Evolutionary conservation across 495 filamentous ascomycete genomes (phyloP).

Genomic region (Aspergillus haitiensis): DNA sequence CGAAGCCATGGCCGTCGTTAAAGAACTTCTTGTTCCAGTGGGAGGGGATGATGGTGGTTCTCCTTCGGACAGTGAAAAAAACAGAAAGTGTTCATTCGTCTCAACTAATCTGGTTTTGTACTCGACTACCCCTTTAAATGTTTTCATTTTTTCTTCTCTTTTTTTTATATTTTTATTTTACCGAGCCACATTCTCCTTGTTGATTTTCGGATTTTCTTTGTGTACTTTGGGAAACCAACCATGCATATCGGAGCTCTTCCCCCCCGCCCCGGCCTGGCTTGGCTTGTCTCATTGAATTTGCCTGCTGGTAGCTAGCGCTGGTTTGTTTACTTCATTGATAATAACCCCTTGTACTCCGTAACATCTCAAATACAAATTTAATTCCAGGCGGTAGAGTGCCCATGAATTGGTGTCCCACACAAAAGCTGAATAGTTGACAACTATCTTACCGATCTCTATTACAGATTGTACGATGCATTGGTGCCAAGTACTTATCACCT

Average conservation of each 20-base stretch:
- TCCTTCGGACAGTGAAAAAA: conserved; percentile 33
- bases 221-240: conserved; percentile 22
- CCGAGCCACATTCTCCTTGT: conserved; percentile 15
- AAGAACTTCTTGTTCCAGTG: conserved; percentile 24
- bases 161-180: conserved; percentile 20
- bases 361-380: conserved; percentile 39
- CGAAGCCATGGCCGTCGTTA: conserved; percentile 97
- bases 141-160: conserved; percentile 22
- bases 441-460: not conserved
- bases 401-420: not conserved
- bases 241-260: conserved; percentile 18
- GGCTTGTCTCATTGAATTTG: conserved; percentile 42
- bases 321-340: conserved; percentile 52
- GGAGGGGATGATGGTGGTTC: conserved; percentile 20
- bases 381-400: conserved; percentile 17
- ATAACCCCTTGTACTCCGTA: conserved; percentile 50
- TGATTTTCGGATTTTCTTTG: conserved; percentile 26
- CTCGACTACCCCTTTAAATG: conserved; percentile 42
- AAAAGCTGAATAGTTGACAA: not conserved
- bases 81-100: conserved; percentile 31
- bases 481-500: not conserved
- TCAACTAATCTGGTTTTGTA: conserved; percentile 40
- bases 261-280: conserved; percentile 23
- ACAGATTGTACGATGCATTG: not conserved
- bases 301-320: conserved; percentile 51